Evolutionary conservation across 345 rosid species (phyloP).

Genomic region (Eucalyptus curtisii): DNA sequence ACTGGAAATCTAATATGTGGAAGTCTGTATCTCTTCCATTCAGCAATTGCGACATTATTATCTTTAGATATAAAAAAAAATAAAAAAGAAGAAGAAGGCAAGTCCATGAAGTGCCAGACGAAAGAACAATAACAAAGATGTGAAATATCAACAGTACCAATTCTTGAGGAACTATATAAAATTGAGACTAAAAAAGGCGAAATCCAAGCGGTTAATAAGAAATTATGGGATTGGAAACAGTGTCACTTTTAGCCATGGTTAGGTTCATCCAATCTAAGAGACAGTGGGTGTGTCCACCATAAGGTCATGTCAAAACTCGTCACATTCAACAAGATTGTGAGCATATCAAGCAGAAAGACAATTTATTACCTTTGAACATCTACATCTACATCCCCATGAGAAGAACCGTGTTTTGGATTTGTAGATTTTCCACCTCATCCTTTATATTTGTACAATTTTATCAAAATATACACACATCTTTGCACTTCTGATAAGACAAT

Average conservation of each 20-base stretch:
- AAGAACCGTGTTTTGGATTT: conserved; percentile 55
- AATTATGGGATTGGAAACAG: background rate
- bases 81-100: too few species aligned
- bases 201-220: background rate
- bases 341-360: too few species aligned
- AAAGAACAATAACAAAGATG: too few species aligned
- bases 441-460: conserved; percentile 62
- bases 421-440: conserved; percentile 65
- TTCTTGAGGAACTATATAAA: background rate
- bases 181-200: background rate
- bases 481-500: conserved; percentile 64
- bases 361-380: conserved; percentile 52
- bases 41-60: background rate
- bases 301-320: background rate
- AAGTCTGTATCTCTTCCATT: conserved; percentile 74
- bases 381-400: conserved; percentile 72
- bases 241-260: background rate
- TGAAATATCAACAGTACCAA: background rate
- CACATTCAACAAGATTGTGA: too few species aligned
- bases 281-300: background rate
- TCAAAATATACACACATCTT: conserved; percentile 72
- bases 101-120: too few species aligned
- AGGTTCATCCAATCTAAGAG: background rate
- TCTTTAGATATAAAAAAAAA: background rate
- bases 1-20: conserved; percentile 84